Evolutionary conservation across 441 rosid genomes (phyloP).

Genomic region (Capsella rubella): DNA sequence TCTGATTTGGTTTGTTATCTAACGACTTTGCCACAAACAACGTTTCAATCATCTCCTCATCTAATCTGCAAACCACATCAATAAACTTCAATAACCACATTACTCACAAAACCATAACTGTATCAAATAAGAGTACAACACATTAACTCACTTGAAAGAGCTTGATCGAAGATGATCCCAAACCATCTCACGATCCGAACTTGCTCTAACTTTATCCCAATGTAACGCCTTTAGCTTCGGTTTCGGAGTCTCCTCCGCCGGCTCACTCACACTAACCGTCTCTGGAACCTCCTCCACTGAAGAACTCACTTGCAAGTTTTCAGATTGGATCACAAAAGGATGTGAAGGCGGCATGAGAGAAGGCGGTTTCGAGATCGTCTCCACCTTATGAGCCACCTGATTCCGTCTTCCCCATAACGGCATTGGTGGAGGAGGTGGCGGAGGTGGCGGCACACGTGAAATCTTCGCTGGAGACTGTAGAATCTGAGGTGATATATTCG

Average conservation of each 20-base stretch:
- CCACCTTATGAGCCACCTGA: constrained; percentile 48
- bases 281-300: constrained; percentile 61
- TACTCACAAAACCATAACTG: not conserved
- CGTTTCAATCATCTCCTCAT: constrained; percentile 97
- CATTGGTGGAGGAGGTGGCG: constrained; percentile 53
- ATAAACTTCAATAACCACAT: constrained; percentile 17
- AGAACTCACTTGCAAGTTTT: constrained; percentile 50
- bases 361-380: constrained; percentile 61
- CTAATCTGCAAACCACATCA: constrained; percentile 68
- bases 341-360: constrained; percentile 73
- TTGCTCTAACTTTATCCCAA: constrained; percentile 99
- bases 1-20: constrained; percentile 57
- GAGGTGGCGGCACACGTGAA: constrained; percentile 51
- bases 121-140: not conserved
- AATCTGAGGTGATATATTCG: constrained; percentile 45
- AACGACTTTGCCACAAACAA: constrained; percentile 83
- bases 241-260: constrained; percentile 63
- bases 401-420: constrained; percentile 49
- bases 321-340: constrained; percentile 72
- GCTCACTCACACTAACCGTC: constrained; percentile 44
- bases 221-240: constrained; percentile 94
- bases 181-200: constrained; percentile 98
- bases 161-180: constrained; percentile 98
- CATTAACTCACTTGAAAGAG: constrained; percentile 81
- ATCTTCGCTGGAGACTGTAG: constrained; percentile 38